Evolutionary conservation across 768 basidiomycete genomes (phyloP).

Genomic region (Dioszegia crocea): DNA sequence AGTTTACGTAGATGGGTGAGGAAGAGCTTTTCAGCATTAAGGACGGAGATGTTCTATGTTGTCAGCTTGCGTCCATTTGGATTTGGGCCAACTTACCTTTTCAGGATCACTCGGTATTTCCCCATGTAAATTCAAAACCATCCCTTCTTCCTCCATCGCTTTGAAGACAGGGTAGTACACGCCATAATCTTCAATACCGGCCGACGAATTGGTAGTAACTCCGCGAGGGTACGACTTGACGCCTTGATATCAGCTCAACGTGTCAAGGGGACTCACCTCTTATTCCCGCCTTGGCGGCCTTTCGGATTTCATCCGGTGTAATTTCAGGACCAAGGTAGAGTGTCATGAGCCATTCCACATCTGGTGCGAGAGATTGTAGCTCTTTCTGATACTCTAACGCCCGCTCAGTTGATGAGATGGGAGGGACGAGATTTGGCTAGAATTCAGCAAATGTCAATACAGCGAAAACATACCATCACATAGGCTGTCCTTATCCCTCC

Average conservation of each 20-base stretch:
- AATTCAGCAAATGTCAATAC: not conserved
- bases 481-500: conserved; percentile 91
- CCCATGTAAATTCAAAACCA: conserved; percentile 95
- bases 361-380: conserved; percentile 69
- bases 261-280: conserved; percentile 52
- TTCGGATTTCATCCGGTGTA: conserved; percentile 82
- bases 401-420: conserved; percentile 73
- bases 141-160: conserved; percentile 85
- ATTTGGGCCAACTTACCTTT: conserved; percentile 52
- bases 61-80: not conserved
- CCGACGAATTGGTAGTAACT: conserved; percentile 94
- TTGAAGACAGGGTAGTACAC: conserved; percentile 88
- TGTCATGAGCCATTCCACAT: conserved; percentile 87
- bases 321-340: conserved; percentile 88
- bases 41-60: conserved; percentile 69
- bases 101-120: conserved; percentile 83
- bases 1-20: conserved; percentile 79
- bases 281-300: conserved; percentile 79
- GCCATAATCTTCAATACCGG: conserved; percentile 93
- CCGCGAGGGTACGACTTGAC: conserved; percentile 97
- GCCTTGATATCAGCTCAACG: conserved; percentile 50
- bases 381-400: conserved; percentile 74
- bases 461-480: conserved; percentile 69
- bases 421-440: conserved; percentile 88
- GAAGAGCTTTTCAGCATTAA: conserved; percentile 89